Evolutionary conservation across 257 asterid species (phyloP).

Genomic region (Solanum chmielewskii): DNA sequence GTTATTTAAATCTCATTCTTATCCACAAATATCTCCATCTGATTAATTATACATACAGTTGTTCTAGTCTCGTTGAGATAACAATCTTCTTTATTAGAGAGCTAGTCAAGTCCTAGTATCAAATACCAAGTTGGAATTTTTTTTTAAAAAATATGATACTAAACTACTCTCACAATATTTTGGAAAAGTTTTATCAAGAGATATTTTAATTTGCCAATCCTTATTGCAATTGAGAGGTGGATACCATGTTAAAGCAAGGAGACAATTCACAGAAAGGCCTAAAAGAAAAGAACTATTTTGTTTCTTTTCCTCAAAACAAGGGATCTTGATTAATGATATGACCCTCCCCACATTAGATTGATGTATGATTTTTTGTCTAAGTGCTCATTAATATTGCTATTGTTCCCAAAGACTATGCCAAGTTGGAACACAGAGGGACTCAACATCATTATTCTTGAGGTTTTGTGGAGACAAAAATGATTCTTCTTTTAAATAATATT

Average conservation of each 20-base stretch:
- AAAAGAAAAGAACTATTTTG: not conserved
- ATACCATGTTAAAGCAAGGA: not conserved
- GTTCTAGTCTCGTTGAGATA: not conserved
- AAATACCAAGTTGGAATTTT: no score
- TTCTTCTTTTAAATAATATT: not conserved
- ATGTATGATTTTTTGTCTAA: not conserved
- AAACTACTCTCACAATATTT: not conserved
- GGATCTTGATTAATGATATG: not conserved
- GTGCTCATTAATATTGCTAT: not conserved
- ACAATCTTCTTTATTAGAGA: not conserved
- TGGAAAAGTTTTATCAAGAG: not conserved
- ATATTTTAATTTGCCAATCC: not conserved
- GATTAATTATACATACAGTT: not conserved
- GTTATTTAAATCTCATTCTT: not conserved
- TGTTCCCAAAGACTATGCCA: not conserved
- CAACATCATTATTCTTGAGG: not conserved
- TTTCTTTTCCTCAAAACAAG: not conserved
- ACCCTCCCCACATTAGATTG: not conserved
- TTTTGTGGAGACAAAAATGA: not conserved
- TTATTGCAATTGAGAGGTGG: not conserved
- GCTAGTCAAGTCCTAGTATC: not conserved
- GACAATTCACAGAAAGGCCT: not conserved
- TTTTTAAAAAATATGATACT: no score
- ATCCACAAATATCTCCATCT: not conserved
- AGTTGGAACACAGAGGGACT: not conserved